phyloP scores from a whole-genome alignment of 805 yeast genomes.

The Teunomyces cretensis region DNA sequence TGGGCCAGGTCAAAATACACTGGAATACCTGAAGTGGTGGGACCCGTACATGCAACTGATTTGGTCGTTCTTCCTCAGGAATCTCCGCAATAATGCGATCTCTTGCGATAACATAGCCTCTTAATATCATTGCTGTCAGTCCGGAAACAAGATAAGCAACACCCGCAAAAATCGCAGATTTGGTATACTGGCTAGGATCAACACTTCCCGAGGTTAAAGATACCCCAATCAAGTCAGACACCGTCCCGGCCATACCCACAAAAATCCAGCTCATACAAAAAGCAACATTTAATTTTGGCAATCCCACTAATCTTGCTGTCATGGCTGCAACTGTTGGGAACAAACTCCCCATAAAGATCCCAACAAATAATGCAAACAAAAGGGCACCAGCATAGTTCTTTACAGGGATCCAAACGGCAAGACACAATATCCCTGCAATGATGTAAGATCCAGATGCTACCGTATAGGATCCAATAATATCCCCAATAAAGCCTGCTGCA shows the following conservation, averaged over 20 bases:
- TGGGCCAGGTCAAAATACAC: slow-evolving; percentile 6
- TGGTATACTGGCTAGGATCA: slow-evolving; percentile 47
- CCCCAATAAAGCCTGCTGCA: slow-evolving; percentile 49
- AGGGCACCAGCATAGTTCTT: slow-evolving; percentile 56
- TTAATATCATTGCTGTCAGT: slow-evolving; percentile 38
- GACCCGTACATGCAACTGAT: slow-evolving; percentile 12
- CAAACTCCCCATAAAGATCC: slow-evolving; percentile 60
- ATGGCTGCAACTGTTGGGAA: slow-evolving; percentile 58
- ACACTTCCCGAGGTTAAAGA: slow-evolving; percentile 39
- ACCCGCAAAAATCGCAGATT: slow-evolving; percentile 62
- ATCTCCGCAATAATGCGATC: slow-evolving; percentile 24
- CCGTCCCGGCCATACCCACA: slow-evolving; percentile 50
- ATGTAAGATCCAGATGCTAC: slow-evolving; percentile 28
- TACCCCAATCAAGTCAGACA: slow-evolving; percentile 62
- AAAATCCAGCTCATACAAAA: slow-evolving; percentile 55
- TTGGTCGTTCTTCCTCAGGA: slow-evolving; percentile 8
- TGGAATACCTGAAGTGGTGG: slow-evolving; percentile 4
- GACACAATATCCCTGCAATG: slow-evolving; percentile 26
- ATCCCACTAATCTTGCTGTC: slow-evolving; percentile 52
- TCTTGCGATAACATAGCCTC: slow-evolving; percentile 59
- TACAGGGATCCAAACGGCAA: slow-evolving; percentile 49
- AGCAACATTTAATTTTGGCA: slow-evolving; percentile 48
- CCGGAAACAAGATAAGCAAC: slow-evolving; percentile 50
- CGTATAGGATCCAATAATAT: slow-evolving; percentile 52
- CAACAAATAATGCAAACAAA: slow-evolving; percentile 51